Evolutionary conservation across 192 early-diverging fungal species (phyloP), one percentile per base, ranked within the genome.

Genomic region (Coemansia sp.): DNA sequence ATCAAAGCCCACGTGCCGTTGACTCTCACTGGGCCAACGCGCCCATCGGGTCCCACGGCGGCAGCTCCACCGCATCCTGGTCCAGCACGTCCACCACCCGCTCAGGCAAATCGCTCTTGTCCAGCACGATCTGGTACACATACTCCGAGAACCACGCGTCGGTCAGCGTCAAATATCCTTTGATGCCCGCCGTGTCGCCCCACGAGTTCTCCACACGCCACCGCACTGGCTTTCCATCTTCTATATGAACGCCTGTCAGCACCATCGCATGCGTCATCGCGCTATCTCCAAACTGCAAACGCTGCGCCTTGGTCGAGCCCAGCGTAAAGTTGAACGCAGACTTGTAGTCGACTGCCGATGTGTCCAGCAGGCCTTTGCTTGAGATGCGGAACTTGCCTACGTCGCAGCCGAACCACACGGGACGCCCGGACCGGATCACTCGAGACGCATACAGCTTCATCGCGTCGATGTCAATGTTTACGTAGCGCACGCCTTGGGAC

Each of bases 261-360:
- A 89, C 83, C 90, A 92, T 92, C 8, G 89, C 89, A 50, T 92
- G 90, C 9, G 90, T 92, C 88, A 92, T 92, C 58, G 83, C 26
- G 56, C 84, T 86, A 56, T 92, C 89, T 50, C 85, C 86, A 55
- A 88, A 86, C 63, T 87, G 64, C 59, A 92, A 67, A 17, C 90
- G 83, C 61, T 92, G 74, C 17, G 79, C 87, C 70, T 92, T 92
- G 60, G 70, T 84, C 70, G 85, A 55, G 0, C 72, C 68, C 53
- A 88, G 84, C 11, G 63, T 74, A 56, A 89, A 58, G 60, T 85
- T 80, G 68, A 92, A 92, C 4, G 82, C 88, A 0, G 86, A 53
- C 51, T 85, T 75, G 60, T 88, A 90, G 61, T 90, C 86, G 60
- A 83, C 83, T 5, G 86, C 60, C 25, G 25, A 26, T 21, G 25